Conservation (phyloP, 495 filamentous ascomycete genomes). For the Penicillium subrubescens region DNA sequence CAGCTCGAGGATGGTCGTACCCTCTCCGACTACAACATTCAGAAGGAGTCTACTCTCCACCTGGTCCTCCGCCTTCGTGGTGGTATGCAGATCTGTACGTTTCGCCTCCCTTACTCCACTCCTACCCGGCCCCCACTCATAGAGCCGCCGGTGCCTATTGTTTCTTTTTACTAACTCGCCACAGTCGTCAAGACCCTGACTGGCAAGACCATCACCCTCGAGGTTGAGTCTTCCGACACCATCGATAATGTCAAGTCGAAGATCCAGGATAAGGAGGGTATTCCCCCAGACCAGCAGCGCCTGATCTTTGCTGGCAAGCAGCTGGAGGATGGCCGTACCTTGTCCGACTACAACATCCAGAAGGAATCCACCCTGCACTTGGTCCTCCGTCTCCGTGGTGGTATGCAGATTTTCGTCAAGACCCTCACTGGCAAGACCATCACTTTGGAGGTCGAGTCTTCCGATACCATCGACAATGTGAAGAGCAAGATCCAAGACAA, state of each 20-base stretch:
- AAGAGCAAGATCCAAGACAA: conserved; percentile 99
- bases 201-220: conserved; percentile 97
- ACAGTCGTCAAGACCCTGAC: conserved; percentile 85
- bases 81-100: conserved; percentile 97
- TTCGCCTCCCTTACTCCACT: conserved; percentile 11
- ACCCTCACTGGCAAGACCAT: conserved; percentile 74
- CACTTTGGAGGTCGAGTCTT: conserved; percentile 69
- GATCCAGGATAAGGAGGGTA: conserved; percentile 80
- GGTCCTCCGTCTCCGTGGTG: conserved; percentile 71
- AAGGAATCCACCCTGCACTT: conserved; percentile 72
- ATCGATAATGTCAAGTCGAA: conserved; percentile 94
- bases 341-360: conserved; percentile 76
- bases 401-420: conserved; percentile 77
- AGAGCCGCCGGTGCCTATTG: not conserved
- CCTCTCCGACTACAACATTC: conserved; percentile 96
- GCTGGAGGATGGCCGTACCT: conserved; percentile 69
- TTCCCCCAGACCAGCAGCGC: conserved; percentile 77
- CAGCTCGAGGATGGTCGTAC: conserved; percentile 97
- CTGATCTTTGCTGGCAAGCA: conserved; percentile 75
- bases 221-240: conserved; percentile 94
- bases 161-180: conserved; percentile 18
- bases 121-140: not conserved
- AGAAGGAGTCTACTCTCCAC: conserved; percentile 96
- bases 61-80: conserved; percentile 96
- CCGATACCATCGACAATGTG: conserved; percentile 98